Evolutionary conservation across 768 basidiomycete genomes (phyloP), one percentile per base, ranked within the genome.

Genomic region (Rhodotorula graminis): DNA sequence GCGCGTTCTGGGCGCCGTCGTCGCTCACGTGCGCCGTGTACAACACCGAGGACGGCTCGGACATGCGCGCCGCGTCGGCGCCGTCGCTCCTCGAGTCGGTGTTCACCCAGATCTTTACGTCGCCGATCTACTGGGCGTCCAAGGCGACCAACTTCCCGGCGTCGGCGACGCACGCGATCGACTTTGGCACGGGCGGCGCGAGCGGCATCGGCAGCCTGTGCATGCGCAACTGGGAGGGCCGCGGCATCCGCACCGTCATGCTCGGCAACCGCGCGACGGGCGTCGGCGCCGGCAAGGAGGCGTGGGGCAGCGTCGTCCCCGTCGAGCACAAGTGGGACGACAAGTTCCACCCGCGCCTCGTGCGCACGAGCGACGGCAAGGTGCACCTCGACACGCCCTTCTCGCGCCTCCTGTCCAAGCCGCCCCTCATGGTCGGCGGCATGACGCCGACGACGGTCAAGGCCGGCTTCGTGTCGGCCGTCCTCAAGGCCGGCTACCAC

Each of bases 381-480:
- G 83, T 98, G 65, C 89, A 94, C 81, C 85, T 99, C 77, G 93
- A 99, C 81, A 97, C 95, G 0, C 90, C 93, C 9, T 95, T 97
- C 86, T 95, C 95, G 62, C 91, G 96, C 71, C 86, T 99, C 57
- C 82, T 99, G 56, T 92, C 93, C 77, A 99, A 98, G 83, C 88
- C 96, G 7, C 96, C 96, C 47, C 90, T 99, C 82, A 98, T 98
- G 96, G 93, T 99, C 52, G 95, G 94, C 61, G 96, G 96, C 70
- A 98, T 99, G 96, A 99, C 96, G 0, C 96, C 96, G 0, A 90
- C 90, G 2, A 99, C 96, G 46, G 96, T 99, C 75, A 89, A 94
- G 80, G 89, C 89, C 46, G 93, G 93, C 27, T 95, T 98, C 81
- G 94, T 97, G 78, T 88, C 89, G 70, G 94, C 96, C 15, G 86